A percentile compares a stretch with the other conserved stretches of the same genome.
phyloP scores from a whole-genome alignment of 2,329 filamentous ascomycete species.

The Neobulgaria alba region DNA sequence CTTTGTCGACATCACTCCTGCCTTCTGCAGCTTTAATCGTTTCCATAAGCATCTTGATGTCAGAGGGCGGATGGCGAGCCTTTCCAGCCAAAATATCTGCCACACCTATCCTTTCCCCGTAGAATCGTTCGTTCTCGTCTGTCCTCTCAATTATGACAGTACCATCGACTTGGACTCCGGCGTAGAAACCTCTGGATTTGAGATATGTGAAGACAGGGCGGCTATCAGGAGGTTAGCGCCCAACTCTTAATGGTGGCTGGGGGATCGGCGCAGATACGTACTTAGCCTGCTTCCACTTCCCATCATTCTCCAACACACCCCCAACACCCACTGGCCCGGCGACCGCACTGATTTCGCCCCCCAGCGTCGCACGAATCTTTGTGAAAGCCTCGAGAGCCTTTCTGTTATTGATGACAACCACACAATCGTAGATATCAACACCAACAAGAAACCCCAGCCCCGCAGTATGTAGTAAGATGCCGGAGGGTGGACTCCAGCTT shows the following conservation, averaged over 20 bases:
- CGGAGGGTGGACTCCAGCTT: conserved; percentile 84
- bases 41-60: conserved; percentile 45
- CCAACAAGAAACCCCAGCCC: conserved; percentile 84
- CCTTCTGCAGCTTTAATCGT: conserved; percentile 86
- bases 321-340: conserved; percentile 63
- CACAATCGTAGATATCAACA: conserved; percentile 92
- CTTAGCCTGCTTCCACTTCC: conserved; percentile 46
- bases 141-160: conserved; percentile 77
- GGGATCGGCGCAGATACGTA: conserved; percentile 27
- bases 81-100: conserved; percentile 47
- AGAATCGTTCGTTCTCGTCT: conserved; percentile 85
- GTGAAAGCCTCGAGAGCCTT: conserved; percentile 79
- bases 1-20: conserved; percentile 63
- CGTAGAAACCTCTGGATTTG: conserved; percentile 83
- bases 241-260: neutral
- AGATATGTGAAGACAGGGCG: conserved; percentile 73
- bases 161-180: conserved; percentile 77
- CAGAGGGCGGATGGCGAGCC: conserved; percentile 22
- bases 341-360: conserved; percentile 68
- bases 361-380: conserved; percentile 68
- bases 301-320: conserved; percentile 29
- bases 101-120: conserved; percentile 56
- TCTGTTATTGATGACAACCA: conserved; percentile 84
- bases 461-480: conserved; percentile 82
- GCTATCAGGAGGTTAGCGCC: conserved; percentile 11